Evolutionary conservation across 2,329 filamentous ascomycete genomes (phyloP).

Genomic region (Phialemoniopsis sp.): DNA sequence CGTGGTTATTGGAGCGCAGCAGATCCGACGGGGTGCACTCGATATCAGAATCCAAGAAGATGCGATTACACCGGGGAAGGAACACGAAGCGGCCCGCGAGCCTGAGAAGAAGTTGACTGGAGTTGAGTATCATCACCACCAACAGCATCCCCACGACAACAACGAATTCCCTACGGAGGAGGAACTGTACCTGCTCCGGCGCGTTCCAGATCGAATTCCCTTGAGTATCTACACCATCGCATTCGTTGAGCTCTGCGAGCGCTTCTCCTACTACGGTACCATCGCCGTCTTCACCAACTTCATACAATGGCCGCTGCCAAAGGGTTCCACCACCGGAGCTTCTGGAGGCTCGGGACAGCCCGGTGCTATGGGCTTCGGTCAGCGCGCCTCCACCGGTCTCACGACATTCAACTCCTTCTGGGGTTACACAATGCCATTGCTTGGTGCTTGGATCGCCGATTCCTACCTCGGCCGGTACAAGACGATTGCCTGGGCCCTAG

Average conservation of each 20-base stretch:
- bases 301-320: conserved; percentile 54
- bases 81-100: no score
- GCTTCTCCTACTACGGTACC: conserved; percentile 70
- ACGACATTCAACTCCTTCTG: conserved; percentile 47
- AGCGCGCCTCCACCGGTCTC: conserved; percentile 19
- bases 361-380: conserved; percentile 19
- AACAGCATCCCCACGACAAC: no score
- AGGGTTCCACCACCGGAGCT: conserved; percentile 46
- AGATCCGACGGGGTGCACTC: no score
- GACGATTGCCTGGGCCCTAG: conserved; percentile 61
- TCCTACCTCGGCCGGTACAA: conserved; percentile 64
- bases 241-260: conserved; percentile 67
- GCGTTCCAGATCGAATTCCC: conserved; percentile 54
- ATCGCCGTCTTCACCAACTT: conserved; percentile 60
- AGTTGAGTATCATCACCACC: no score
- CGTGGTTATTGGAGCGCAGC: no score
- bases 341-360: conserved; percentile 1
- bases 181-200: conserved; percentile 46
- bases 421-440: conserved; percentile 55
- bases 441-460: conserved; percentile 44
- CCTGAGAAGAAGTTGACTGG: no score
- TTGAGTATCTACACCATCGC: conserved; percentile 59
- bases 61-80: no score
- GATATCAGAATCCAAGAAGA: no score
- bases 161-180: conserved; percentile 50